Conservation (phyloP, 2,329 filamentous ascomycete genomes). For the Sphaerulina vaccinii region DNA sequence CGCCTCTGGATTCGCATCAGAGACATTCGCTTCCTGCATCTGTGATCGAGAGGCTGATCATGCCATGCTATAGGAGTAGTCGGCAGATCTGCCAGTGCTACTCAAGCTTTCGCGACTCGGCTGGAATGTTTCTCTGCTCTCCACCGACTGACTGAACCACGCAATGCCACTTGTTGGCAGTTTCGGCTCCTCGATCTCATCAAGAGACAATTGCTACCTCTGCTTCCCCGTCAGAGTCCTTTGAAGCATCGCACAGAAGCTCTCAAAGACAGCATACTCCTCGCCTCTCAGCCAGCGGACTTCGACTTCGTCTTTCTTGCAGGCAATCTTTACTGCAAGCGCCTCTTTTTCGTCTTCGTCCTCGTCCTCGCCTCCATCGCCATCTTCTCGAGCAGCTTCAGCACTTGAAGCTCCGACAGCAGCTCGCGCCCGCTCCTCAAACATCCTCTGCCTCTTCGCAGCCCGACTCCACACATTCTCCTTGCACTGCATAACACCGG, state of each 20-base stretch:
- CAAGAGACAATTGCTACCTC: background rate
- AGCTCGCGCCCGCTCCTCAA: slow-evolving; percentile 16
- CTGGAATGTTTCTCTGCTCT: too few species aligned
- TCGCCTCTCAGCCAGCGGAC: slow-evolving; percentile 73
- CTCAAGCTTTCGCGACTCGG: too few species aligned
- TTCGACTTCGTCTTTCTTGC: slow-evolving; percentile 40
- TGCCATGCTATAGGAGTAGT: too few species aligned
- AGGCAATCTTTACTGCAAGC: slow-evolving; percentile 44
- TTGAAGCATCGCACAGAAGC: slow-evolving; percentile 79
- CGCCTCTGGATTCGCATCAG: too few species aligned
- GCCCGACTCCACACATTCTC: slow-evolving; percentile 77
- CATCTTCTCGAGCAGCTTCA: slow-evolving; percentile 28
- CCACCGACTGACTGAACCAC: too few species aligned
- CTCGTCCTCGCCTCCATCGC: slow-evolving; percentile 26
- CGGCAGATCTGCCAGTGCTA: too few species aligned
- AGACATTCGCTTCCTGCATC: too few species aligned
- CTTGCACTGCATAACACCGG: slow-evolving; percentile 63
- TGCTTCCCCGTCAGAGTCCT: slow-evolving; percentile 22
- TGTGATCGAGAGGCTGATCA: too few species aligned
- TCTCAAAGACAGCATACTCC: slow-evolving; percentile 75
- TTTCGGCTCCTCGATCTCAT: too few species aligned
- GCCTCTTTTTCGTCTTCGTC: slow-evolving; percentile 38
- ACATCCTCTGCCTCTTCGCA: slow-evolving; percentile 60
- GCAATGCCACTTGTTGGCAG: too few species aligned
- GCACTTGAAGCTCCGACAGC: slow-evolving; percentile 33